Base-by-base conservation (phyloP, 208 protist genomes). In the Lotmaria passim region DNA sequence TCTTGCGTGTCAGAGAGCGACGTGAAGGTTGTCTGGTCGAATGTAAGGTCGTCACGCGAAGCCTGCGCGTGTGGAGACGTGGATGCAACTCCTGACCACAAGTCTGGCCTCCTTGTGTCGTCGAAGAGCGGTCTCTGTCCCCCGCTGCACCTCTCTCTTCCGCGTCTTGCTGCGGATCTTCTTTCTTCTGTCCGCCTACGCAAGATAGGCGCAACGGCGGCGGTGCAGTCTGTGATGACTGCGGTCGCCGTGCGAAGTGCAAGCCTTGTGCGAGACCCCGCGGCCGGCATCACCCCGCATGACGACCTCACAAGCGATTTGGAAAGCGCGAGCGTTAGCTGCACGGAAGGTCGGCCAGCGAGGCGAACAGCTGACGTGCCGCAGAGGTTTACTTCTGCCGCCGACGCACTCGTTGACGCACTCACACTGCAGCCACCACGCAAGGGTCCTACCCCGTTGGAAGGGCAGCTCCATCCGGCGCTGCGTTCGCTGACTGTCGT, bases 131-230 rank as follows among this genome's bases (percentile, higher is more conserved):
- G 69, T 17, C 31, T 74, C 30, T 52, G 67, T 41, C 39, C 41
- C 7, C 38, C 69, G 6, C n/a, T 74, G n/a, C 48, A 30, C 6
- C 59, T 74, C 10, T 74, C 69, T 1, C 39, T 74, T n/a, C 23
- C 26, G n/a, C 50, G 69, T 26, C 57, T 74, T 43, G 69, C 69
- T n/a, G 48, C 38, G 5, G 69, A 74, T 23, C 23, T 74, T 4
- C 55, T 74, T 19, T 8, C 47, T 21, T 47, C 59, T 50, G 69
- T 62, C 12, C 69, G 69, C 8, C 43, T 60, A 4, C 19, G 48
- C 23, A 23, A 34, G 33, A 38, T 67, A 12, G 60, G 50, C 7
- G 21, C 26, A 14, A 67, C 69, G 11, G 33, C 21, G 10, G 69
- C 59, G 36, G 46, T 74, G 28, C 69, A 46, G 12, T 38, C 33